A percentile compares a stretch with the other conserved stretches of the same genome.
These are phyloP conservation scores for Phaeotremella skinneri DNA, from an alignment of 768 basidiomycete genomes.

Conservation along the genomic window DNA sequence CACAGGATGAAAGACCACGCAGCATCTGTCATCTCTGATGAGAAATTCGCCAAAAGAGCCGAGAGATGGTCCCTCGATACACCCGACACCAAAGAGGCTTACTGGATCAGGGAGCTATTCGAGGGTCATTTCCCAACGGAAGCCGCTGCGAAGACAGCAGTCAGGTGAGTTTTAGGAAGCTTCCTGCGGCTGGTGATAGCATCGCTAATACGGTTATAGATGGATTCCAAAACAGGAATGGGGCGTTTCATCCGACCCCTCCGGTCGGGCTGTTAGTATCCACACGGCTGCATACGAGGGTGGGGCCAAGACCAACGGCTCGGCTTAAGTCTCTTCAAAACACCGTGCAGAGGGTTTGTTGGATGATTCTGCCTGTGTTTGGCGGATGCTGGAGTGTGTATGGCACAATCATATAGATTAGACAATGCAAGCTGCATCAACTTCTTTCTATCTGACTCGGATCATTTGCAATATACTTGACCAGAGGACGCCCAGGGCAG, in stretches of 20 bases:
- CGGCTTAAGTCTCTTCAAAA: not conserved
- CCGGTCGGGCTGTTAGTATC: conserved; percentile 90
- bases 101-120: conserved; percentile 86
- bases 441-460: too few relatives aligned
- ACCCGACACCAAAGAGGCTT: conserved; percentile 96
- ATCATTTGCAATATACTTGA: too few relatives aligned
- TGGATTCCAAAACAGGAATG: conserved; percentile 96
- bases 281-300: conserved; percentile 85
- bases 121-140: conserved; percentile 81
- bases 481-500: too few relatives aligned
- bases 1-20: conserved; percentile 86
- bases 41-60: conserved; percentile 66
- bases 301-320: not conserved
- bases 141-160: conserved; percentile 84
- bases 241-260: conserved; percentile 93
- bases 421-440: too few relatives aligned
- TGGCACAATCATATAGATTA: too few relatives aligned
- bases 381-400: too few relatives aligned
- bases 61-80: conserved; percentile 75
- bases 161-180: conserved; percentile 71
- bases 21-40: conserved; percentile 71
- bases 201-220: too few relatives aligned
- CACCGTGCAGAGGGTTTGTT: too few relatives aligned
- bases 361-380: too few relatives aligned
- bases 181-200: too few relatives aligned